Conservation (phyloP, 1,284 basidiomycete species). For the Phlebopus sp. region DNA sequence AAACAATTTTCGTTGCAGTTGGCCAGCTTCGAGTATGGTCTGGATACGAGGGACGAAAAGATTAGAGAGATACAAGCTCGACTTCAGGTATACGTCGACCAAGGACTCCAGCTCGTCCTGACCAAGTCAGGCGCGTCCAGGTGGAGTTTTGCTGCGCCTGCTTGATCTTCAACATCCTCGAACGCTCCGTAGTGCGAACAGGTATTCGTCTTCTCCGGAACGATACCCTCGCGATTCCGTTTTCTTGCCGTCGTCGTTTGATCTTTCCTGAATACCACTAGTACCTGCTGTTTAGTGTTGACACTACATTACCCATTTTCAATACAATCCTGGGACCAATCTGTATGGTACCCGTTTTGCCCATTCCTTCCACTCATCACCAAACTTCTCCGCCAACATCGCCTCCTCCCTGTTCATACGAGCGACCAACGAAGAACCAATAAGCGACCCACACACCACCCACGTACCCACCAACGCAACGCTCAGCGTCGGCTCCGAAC, state of each 20-base stretch:
- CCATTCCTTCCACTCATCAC: slow-evolving; percentile 41
- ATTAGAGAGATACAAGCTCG: slow-evolving; percentile 14
- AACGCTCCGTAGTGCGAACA: neutral
- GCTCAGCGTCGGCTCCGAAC: no score
- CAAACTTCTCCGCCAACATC: slow-evolving; percentile 37
- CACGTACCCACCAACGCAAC: neutral
- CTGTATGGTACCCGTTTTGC: slow-evolving; percentile 35
- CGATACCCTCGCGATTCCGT: no score
- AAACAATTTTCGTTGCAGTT: slow-evolving; percentile 25
- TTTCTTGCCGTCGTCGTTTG: no score
- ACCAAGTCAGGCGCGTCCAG: slow-evolving; percentile 17
- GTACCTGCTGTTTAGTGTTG: no score
- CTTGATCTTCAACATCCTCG: neutral
- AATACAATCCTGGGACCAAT: slow-evolving; percentile 41
- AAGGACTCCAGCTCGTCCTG: slow-evolving; percentile 19
- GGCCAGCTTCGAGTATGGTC: slow-evolving; percentile 29
- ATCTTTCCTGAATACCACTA: no score
- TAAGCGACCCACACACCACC: neutral
- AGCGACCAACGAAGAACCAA: neutral
- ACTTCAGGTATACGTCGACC: slow-evolving; percentile 16
- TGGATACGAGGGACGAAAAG: slow-evolving; percentile 27
- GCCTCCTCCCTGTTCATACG: slow-evolving; percentile 36
- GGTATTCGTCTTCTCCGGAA: neutral
- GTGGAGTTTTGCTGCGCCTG: neutral
- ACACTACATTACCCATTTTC: slow-evolving; percentile 1